Conservation (phyloP, 2,329 filamentous ascomycete genomes). For the Nothophaeocryptopus gaeumannii region DNA sequence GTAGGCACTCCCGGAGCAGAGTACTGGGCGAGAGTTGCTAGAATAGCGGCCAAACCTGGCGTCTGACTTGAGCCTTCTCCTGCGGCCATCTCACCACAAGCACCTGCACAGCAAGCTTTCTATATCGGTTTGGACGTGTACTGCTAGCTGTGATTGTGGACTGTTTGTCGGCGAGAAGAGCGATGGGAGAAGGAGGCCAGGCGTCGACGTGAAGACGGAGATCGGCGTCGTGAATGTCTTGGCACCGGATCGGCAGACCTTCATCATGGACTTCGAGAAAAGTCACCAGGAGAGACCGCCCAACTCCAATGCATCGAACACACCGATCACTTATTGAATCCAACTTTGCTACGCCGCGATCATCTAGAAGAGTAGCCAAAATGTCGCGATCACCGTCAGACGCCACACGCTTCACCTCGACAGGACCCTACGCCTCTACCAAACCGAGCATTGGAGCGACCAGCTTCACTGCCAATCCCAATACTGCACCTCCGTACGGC, state of each 20-base stretch:
- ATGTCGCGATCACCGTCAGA: conserved; percentile 70
- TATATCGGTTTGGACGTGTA: too few species aligned
- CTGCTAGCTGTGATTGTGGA: too few species aligned
- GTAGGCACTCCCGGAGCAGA: conserved; percentile 6
- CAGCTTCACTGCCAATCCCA: conserved; percentile 37
- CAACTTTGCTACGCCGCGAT: not conserved
- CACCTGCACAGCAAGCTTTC: too few species aligned
- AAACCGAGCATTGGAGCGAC: conserved; percentile 47
- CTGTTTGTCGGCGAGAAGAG: too few species aligned
- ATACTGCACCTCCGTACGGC: conserved; percentile 5
- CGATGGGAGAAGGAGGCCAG: too few species aligned
- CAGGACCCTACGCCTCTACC: conserved; percentile 66
- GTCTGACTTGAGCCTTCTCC: conserved; percentile 6
- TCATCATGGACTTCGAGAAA: conserved; percentile 7
- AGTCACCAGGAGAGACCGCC: conserved; percentile 1
- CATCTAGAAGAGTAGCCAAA: conserved; percentile 10
- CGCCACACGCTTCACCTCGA: conserved; percentile 74
- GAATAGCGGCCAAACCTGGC: conserved; percentile 34
- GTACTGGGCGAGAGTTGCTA: conserved; percentile 35
- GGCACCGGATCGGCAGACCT: not conserved
- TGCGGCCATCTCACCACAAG: not conserved
- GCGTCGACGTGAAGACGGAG: too few species aligned
- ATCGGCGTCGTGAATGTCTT: too few species aligned
- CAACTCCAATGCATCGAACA: conserved; percentile 14
- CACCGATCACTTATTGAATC: not conserved